Base-by-base conservation (phyloP, 1,284 basidiomycete genomes). In the Cutaneotrichosporon sp. region DNA sequence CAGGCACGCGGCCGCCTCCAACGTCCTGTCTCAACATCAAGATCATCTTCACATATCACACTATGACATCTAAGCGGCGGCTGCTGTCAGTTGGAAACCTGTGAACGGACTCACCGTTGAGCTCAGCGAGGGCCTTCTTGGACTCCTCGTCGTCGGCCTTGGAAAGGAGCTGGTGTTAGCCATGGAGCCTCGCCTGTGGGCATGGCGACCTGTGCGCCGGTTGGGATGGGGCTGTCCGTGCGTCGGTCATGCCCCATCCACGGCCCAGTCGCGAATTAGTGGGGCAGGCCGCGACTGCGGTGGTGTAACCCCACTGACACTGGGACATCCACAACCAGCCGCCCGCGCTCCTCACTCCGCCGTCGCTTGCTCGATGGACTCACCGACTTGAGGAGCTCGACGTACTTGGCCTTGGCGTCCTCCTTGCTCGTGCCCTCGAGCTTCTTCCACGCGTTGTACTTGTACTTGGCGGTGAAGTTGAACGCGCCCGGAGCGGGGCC, bases 371-470 rank as follows among this genome's bases (percentile, higher is more conserved):
- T 5, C 8, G 14, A 22, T 5, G 9, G 9, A 76, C 82, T 65
- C 61, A 88, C 90, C 76, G 79, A 76, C 60, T 85, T 63, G 60
- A 94, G 79, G 61, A 82, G 81, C 52, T 82, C 79, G 55, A 92
- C 86, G 66, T 93, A 94, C 66, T 81, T 78, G 46, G 74, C 69
- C 75, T 80, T 75, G 14, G 88, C 88, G 0, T 84, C 84, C 65
- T 89, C 87, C 74, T 82, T 80, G 48, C 81, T 79, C 33, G 75
- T 81, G 29, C 85, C 89, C 75, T 90, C 80, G 57, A 87, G 79
- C n/a, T 66, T 70, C 41, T 84, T 81, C 88, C 90, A 93, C n/a
- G 90, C 90, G 70, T 89, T 84, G 88, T 65, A 72, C 63, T 75
- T 75, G 65, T 67, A 67, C 61, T 75, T 75, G 46, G 68, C 75